phyloP scores from a whole-genome alignment of 768 basidiomycete genomes.

The Rhizopogon vesiculosus region DNA sequence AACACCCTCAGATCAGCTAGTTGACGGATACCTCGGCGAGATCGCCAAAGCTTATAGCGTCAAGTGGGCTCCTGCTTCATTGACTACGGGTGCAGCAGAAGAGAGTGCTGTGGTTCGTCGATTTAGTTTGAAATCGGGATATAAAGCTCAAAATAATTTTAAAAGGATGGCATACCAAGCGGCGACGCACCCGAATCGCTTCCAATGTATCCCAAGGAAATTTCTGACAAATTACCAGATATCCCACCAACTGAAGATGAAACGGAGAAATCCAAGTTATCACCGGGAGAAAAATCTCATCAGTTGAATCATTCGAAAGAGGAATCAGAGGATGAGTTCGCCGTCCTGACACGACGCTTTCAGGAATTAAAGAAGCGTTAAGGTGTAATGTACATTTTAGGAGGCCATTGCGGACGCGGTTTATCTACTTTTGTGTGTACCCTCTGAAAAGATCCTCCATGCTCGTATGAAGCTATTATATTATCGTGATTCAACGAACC shows the following conservation, averaged over 20 bases:
- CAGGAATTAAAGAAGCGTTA: conserved; percentile 83
- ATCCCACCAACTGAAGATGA: conserved; percentile 48
- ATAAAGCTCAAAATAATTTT: neutral
- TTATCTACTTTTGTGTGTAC: neutral
- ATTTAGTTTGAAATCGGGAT: neutral
- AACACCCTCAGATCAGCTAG: conserved; percentile 69
- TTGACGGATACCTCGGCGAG: conserved; percentile 85
- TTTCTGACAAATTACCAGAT: conserved; percentile 40
- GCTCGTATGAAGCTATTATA: neutral
- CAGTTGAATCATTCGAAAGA: conserved; percentile 7
- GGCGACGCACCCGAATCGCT: conserved; percentile 14
- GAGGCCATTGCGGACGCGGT: neutral
- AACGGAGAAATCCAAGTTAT: conserved; percentile 23
- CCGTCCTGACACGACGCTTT: conserved; percentile 73
- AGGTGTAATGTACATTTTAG: neutral
- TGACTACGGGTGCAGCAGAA: conserved; percentile 25
- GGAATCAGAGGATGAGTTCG: conserved; percentile 62
- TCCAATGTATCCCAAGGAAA: conserved; percentile 23
- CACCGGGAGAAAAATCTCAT: conserved; percentile 1
- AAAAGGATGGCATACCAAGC: conserved; percentile 2
- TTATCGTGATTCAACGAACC: neutral
- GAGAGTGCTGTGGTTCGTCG: conserved; percentile 36
- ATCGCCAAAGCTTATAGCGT: conserved; percentile 87
- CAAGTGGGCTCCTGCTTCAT: conserved; percentile 48
- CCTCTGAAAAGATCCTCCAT: neutral